Conservation (phyloP, 208 protist species). For the Acanthamoeba sp. region DNA sequence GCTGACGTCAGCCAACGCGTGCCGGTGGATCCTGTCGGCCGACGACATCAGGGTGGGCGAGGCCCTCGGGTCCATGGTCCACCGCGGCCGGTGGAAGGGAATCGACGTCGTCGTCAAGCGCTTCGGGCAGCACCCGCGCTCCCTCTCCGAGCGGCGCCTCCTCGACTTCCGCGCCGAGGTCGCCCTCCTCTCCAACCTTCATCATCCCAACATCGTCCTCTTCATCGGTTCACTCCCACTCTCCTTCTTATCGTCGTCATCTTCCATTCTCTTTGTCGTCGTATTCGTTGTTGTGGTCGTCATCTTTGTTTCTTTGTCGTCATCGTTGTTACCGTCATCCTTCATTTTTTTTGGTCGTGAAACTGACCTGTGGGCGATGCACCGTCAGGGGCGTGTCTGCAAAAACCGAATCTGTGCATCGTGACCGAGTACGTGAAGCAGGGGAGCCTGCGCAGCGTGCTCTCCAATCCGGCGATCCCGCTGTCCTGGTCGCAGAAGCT, state of each 20-base stretch:
- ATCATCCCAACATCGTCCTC: slow-evolving; percentile 70
- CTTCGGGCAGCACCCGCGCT: not conserved
- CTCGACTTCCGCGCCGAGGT: slow-evolving; percentile 62
- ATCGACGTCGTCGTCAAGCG: slow-evolving; percentile 67
- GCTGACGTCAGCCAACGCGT: slow-evolving; percentile 55
- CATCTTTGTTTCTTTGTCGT: no score
- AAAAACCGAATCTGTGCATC: slow-evolving; percentile 83
- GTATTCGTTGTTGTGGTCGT: not conserved
- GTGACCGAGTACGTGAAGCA: slow-evolving; percentile 83
- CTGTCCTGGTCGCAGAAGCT: slow-evolving; percentile 39
- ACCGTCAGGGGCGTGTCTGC: slow-evolving; percentile 80
- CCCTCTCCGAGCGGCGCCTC: slow-evolving; percentile 8
- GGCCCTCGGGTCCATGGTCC: not conserved
- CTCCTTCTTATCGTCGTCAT: no score
- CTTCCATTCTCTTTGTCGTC: not conserved
- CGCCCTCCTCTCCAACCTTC: slow-evolving; percentile 33
- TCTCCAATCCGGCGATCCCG: slow-evolving; percentile 41
- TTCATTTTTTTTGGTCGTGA: no score
- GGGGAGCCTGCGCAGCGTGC: slow-evolving; percentile 81
- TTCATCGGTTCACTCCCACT: slow-evolving; percentile 66
- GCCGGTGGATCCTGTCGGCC: slow-evolving; percentile 41
- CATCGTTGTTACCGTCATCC: no score
- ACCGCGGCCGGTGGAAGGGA: slow-evolving; percentile 53
- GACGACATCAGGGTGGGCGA: slow-evolving; percentile 7
- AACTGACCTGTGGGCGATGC: slow-evolving; percentile 68